These are phyloP conservation scores for Artemisia annua DNA, from an alignment of 129 eudicot genomes.

Conservation along the genomic window DNA sequence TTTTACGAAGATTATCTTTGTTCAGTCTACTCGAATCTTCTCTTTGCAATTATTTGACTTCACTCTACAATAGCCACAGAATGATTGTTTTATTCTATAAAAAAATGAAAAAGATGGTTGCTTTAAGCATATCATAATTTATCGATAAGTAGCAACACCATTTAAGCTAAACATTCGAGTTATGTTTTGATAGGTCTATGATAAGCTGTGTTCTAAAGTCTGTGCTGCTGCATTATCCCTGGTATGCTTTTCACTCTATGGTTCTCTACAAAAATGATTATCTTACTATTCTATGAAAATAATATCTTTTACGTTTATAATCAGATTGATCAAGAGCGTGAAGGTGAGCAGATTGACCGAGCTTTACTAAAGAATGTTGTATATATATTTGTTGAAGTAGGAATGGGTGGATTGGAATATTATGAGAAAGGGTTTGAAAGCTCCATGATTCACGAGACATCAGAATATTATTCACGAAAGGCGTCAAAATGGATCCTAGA, in stretches of 20 bases:
- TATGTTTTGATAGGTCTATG: constrained; percentile 57
- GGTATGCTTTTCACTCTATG: constrained; percentile 46
- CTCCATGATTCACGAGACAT: constrained; percentile 72
- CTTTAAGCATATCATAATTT: too few species aligned
- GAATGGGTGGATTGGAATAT: constrained; percentile 84
- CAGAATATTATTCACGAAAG: constrained; percentile 85
- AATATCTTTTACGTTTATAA: not conserved
- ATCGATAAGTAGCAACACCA: too few species aligned
- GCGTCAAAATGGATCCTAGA: constrained; percentile 93
- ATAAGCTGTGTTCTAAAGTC: constrained; percentile 70
- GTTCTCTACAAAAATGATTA: not conserved
- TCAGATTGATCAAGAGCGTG: constrained; percentile 95
- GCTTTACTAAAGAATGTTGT: constrained; percentile 90
- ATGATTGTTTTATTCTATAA: too few species aligned
- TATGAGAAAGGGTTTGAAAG: constrained; percentile 91
- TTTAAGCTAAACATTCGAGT: not conserved
- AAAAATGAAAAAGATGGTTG: too few species aligned
- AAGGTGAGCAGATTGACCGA: constrained; percentile 96
- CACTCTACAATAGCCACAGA: too few species aligned
- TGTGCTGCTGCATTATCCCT: constrained; percentile 96
- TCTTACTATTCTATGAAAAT: not conserved
- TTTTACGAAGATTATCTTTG: too few species aligned
- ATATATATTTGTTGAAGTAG: constrained; percentile 94
- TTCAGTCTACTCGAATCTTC: too few species aligned
- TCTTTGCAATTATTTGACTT: too few species aligned